phyloP scores from a whole-genome alignment of 2,329 filamentous ascomycete species.

The Aureobasidium sp. region DNA sequence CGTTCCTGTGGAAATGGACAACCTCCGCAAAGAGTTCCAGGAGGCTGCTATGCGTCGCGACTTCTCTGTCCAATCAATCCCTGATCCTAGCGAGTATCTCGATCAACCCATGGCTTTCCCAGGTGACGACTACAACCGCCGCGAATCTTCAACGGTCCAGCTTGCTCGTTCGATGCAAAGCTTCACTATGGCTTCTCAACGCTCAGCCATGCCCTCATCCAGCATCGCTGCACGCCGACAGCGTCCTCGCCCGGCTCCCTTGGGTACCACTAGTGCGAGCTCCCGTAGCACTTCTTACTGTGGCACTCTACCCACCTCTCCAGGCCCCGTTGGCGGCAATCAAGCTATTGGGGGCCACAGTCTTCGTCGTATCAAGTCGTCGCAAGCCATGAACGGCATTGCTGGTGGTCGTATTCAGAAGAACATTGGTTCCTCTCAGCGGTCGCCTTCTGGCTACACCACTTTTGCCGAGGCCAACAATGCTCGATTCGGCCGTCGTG shows the following conservation, averaged over 20 bases:
- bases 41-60: slow-evolving; percentile 21
- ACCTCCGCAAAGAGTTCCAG: slow-evolving; percentile 29
- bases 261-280: slow-evolving; percentile 29
- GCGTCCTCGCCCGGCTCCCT: slow-evolving; percentile 33
- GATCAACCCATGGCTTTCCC: slow-evolving; percentile 30
- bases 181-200: slow-evolving; percentile 29
- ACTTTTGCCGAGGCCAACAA: slow-evolving; percentile 41
- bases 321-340: slow-evolving; percentile 39
- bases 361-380: slow-evolving; percentile 43
- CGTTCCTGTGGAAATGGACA: slow-evolving; percentile 29
- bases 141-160: slow-evolving; percentile 26
- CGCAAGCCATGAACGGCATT: slow-evolving; percentile 38
- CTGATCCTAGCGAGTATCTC: slow-evolving; percentile 6
- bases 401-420: slow-evolving; percentile 42
- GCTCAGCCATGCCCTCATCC: slow-evolving; percentile 25
- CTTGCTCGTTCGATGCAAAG: slow-evolving; percentile 32
- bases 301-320: slow-evolving; percentile 34
- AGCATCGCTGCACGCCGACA: slow-evolving; percentile 38
- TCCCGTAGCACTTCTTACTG: slow-evolving; percentile 38
- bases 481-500: slow-evolving; percentile 38
- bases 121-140: slow-evolving; percentile 25
- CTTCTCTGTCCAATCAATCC: slow-evolving; percentile 17
- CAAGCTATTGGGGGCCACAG: slow-evolving; percentile 27
- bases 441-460: slow-evolving; percentile 40
- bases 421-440: slow-evolving; percentile 38